Conservation (phyloP, 352 stramenopile species). For the Phytophthora cryptogea region DNA sequence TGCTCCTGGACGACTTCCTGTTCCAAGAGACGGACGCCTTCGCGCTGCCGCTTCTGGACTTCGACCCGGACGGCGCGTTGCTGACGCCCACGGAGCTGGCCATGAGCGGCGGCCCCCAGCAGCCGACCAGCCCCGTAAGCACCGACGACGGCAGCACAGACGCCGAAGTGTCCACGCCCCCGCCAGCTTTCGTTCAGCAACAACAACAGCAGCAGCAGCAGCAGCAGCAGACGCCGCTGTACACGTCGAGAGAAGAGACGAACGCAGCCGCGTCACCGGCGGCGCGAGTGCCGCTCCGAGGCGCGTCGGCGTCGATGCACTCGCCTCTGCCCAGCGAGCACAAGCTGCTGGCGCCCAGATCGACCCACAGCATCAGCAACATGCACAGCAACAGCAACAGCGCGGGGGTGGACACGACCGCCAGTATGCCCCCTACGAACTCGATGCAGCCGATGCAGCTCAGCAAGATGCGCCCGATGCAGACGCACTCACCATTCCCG, state of each 20-base stretch:
- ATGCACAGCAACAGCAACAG: conserved; percentile 5
- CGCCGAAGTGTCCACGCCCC: conserved; percentile 51
- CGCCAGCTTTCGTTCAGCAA: conserved; percentile 37
- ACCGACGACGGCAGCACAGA: conserved; percentile 57
- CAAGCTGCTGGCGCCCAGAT: conserved; percentile 24
- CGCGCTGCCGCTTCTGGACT: conserved; percentile 47
- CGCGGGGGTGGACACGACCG: not conserved
- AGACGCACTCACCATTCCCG: conserved; percentile 18
- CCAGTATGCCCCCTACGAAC: not conserved
- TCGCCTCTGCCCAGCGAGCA: conserved; percentile 27
- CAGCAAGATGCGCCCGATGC: conserved; percentile 9
- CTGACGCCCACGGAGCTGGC: conserved; percentile 29
- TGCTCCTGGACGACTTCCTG: conserved; percentile 61
- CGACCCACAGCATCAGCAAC: conserved; percentile 1
- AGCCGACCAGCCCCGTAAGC: conserved; percentile 39
- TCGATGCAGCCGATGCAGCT: conserved; percentile 9
- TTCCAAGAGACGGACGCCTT: conserved; percentile 45
- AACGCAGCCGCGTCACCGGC: conserved; percentile 27
- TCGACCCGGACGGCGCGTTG: conserved; percentile 34
- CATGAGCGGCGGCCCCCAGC: conserved; percentile 13
- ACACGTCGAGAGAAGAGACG: not conserved
- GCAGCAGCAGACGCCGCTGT: not conserved
- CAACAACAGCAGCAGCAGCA: conserved; percentile 8
- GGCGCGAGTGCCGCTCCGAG: conserved; percentile 13
- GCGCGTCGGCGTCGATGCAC: conserved; percentile 15